Base-by-base conservation (phyloP, 2,329 filamentous ascomycete species). In the Lasiodiplodia citricola region DNA sequence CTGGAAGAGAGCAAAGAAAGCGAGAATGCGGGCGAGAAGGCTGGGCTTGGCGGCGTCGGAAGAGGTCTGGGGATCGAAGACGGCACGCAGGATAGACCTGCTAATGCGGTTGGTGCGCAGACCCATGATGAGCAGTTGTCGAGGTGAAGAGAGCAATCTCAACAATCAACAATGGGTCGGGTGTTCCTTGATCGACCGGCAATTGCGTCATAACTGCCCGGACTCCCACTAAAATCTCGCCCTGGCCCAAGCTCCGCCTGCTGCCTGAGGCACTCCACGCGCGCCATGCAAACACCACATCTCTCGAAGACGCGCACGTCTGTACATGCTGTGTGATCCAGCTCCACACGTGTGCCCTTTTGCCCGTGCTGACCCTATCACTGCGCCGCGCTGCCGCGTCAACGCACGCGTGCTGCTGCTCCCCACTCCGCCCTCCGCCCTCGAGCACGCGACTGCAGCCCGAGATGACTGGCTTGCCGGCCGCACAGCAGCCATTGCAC, bases 1-100 rank as follows among this genome's bases (percentile, higher is more conserved):
- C 63, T 82, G 79, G 75, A 85, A 86, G 3, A 88, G 71, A 0
- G 83, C 82, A 75, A 90, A 89, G 72, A 90, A 86, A 23, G 83
- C 78, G 28, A 87, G 71, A 52, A 87, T 78, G 52, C 82, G 81
- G 25, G 79, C 78, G 23, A 87, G 75, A 0, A 82, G 73, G 23
- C 72, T 70, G 5, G 37, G 72, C 68, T 55, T 66, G 35, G 72
- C 72, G 31, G 73, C 69, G 18, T 71, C 69, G 14, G 72, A 65
- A 28, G 72, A 72, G 37, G 73, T 68, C 10, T 47, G 18, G 44
- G 44, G 44, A 23, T 67, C 69, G 70, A 80, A 80, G 50, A 80
- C 77, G 28, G 79, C 79, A 47, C 74, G 73, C 10, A 80, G 68
- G 51, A 80, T 80, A 2, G 79, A 80, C 10, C 73, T 75, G 68